Evolutionary conservation across 106 monocot genomes (phyloP), one percentile per base, ranked within the genome.

Genomic region (Alisma plantagoaquatica): DNA sequence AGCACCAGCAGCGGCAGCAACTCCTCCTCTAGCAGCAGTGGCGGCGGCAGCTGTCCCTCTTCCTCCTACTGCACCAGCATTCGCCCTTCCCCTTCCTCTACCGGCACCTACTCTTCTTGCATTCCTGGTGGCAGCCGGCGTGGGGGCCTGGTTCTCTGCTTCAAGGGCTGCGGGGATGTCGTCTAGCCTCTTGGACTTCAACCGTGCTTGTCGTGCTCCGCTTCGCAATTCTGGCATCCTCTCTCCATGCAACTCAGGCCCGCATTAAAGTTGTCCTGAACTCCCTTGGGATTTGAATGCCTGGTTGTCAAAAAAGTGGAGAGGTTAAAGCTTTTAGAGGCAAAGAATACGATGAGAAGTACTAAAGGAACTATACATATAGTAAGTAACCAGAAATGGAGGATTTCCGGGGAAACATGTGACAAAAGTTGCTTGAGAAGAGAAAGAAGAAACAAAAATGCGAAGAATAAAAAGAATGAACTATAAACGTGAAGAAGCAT

Each of bases 151-250:
- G 65, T 79, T 83, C 27, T 82, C 78, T 33, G 64, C 75, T 24
- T 77, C 70, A 32, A 74, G 27, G 6, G 60, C 22, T 23, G 56
- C 55, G 16, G 59, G 73, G 51, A 77, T 77, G 61, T 85, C 91
- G 54, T 77, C 81, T 50, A 75, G 68, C 54, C 68, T 91, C 59
- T 77, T 85, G 28, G 86, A 76, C 64, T 63, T 82, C 76, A 87
- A 66, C 45, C 85, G 75, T 79, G 78, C 84, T 76, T 96, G 88
- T 27, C 96, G 81, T 49, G 87, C 76, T 70, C 89, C 96, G 61
- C 96, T 98, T 76, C 85, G 60, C 81, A 98, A 61, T 72, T 98
- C 89, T 72, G 85, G 96, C 96, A 98, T 98, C 74, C 76, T 90
- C 73, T 79, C 70, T 79, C 96, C 96, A 84, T 85, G 69, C 85